Conservation (phyloP, 495 filamentous ascomycete genomes). For the Penicillium parvum region DNA sequence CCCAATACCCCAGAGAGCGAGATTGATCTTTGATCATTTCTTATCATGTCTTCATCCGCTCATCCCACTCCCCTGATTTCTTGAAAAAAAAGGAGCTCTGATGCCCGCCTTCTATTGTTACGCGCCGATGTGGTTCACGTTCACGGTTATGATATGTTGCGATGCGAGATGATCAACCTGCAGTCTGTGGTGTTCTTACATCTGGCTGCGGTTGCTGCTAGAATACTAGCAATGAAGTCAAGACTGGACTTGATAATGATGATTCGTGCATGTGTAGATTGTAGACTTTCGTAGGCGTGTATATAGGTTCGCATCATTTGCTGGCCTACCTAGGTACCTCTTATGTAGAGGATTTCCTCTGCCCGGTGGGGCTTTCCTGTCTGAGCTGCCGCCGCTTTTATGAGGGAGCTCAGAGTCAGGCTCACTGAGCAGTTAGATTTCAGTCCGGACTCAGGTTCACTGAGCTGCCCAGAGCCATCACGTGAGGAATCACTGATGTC, state of each 20-base stretch:
- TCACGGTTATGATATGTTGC: slow-evolving; percentile 31
- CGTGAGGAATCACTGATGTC: too few relatives aligned
- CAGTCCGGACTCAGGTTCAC: too few relatives aligned
- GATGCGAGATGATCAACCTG: slow-evolving; percentile 30
- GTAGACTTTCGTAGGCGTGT: too few relatives aligned
- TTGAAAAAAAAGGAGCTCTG: too few relatives aligned
- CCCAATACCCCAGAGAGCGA: slow-evolving; percentile 21
- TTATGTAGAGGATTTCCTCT: too few relatives aligned
- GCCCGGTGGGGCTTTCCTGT: too few relatives aligned
- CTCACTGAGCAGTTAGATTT: too few relatives aligned
- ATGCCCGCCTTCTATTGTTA: slow-evolving; percentile 15
- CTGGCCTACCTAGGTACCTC: too few relatives aligned
- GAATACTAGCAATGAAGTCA: neutral
- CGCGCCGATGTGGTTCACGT: slow-evolving; percentile 30
- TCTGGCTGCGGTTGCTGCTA: slow-evolving; percentile 1
- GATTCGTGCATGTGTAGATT: too few relatives aligned
- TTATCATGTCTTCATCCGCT: slow-evolving; percentile 8
- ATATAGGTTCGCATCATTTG: too few relatives aligned
- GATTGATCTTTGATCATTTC: slow-evolving; percentile 7
- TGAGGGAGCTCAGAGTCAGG: slow-evolving; percentile 21
- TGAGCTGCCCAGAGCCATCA: too few relatives aligned
- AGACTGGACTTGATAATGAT: neutral
- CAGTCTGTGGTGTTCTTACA: neutral
- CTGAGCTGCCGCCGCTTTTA: slow-evolving; percentile 18
- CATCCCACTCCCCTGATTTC: slow-evolving; percentile 6